Evolutionary conservation across 192 early-diverging fungal genomes (phyloP), one percentile per base, ranked within the genome.

Genomic region (Dispira simplex): DNA sequence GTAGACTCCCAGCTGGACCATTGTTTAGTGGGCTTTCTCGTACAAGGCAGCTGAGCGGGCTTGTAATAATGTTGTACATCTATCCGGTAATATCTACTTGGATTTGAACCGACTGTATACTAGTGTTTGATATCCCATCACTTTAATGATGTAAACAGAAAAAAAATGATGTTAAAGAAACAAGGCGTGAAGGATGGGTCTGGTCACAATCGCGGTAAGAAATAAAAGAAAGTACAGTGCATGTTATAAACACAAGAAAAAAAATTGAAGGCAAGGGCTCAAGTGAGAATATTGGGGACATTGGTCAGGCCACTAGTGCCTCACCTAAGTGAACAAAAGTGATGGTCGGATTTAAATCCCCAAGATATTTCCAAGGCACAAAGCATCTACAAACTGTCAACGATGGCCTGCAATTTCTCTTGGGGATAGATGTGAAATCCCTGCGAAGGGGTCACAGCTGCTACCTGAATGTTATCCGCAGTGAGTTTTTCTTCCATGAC

Each of bases 401-500:
- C 86, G 58, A 90, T 84, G 39, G 68, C 58, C 73, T 90, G 85
- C 63, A 98, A 77, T 70, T 95, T 89, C 8, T 83, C 83, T 67
- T 89, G 83, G 14, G 77, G 67, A 73, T 90, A 85, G 63, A 96
- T 86, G 52, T 75, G 79, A 78, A 88, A 99, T 25, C 91, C 88
- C 0, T 74, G 66, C 51, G 85, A 75, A 39, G 79, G 68, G 32
- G 93, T 95, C 10, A 98, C 89, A 46, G 89, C 82, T 3, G 93
- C 92, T 32, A 99, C 70, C 77, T 99, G 88, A 11, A 99, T 93
- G 73, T 99, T 99, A 12, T 85, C 85, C 64, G 87, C 85, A 73
- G 84, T 95, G 45, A 99, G 81, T 76, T 99, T 99, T 77, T 99
- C 97, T 73, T 99, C 97, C 95, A 99, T 99, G 21, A 99, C 97